Evolutionary conservation across 2,329 filamentous ascomycete species (phyloP).

Genomic region (Cladorrhinum sp.): DNA sequence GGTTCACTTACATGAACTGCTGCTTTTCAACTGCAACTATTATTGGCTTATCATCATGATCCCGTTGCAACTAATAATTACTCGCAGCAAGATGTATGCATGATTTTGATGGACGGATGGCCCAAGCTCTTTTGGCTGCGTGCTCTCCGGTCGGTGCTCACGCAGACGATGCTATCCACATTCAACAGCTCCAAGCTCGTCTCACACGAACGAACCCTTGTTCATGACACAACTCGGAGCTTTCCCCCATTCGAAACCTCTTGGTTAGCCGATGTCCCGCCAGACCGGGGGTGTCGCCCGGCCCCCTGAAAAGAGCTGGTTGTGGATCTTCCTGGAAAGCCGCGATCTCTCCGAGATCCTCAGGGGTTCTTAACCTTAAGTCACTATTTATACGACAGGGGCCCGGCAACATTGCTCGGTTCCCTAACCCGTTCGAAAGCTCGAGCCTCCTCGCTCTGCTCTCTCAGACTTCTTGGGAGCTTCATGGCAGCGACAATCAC

Average conservation of each 20-base stretch:
- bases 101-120: not conserved
- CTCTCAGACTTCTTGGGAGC: not conserved
- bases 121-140: not conserved
- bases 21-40: not conserved
- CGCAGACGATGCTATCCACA: not conserved
- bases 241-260: slow-evolving; percentile 8
- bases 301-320: slow-evolving; percentile 13
- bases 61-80: slow-evolving; percentile 4
- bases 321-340: slow-evolving; percentile 22
- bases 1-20: slow-evolving; percentile 7
- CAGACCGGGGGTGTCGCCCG: slow-evolving; percentile 8
- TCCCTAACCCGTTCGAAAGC: slow-evolving; percentile 4
- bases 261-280: slow-evolving; percentile 22
- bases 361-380: slow-evolving; percentile 24
- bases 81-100: slow-evolving; percentile 10
- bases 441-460: not conserved
- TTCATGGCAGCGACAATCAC: not conserved
- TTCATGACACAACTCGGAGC: slow-evolving; percentile 4
- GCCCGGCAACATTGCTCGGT: slow-evolving; percentile 4
- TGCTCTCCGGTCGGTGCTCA: no score
- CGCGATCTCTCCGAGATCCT: slow-evolving; percentile 27
- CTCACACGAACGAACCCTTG: not conserved
- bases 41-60: slow-evolving; percentile 1
- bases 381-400: slow-evolving; percentile 20
- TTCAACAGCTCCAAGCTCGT: no score